Conservation (phyloP, 73 alveolate genomes). For the Paraurostyla sp. region DNA sequence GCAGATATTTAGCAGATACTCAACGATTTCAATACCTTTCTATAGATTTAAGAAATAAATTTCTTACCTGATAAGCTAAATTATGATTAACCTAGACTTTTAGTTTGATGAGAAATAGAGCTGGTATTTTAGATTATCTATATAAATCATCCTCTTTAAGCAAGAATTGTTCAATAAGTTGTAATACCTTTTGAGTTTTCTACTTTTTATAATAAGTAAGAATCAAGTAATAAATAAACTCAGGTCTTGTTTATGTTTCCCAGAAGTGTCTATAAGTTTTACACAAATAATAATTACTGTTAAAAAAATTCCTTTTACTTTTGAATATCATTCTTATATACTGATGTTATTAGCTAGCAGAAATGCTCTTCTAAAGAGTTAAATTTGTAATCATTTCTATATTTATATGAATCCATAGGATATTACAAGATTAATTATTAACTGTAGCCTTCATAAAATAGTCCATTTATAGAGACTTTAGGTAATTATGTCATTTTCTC, state of each 20-base stretch:
- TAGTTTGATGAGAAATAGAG: not conserved
- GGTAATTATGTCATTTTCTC: not conserved
- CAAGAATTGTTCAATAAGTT: not conserved
- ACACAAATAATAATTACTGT: not conserved
- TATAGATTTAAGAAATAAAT: not conserved
- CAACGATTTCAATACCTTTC: constrained; percentile 40
- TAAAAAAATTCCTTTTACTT: not conserved
- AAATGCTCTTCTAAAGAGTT: constrained; percentile 10
- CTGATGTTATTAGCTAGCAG: not conserved
- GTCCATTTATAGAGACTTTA: not conserved
- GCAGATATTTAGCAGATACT: not conserved
- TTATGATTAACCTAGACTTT: not conserved
- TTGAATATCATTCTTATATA: not conserved
- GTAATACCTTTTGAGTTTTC: not conserved
- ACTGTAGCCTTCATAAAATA: not conserved
- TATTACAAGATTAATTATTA: not conserved
- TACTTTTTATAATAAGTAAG: not conserved
- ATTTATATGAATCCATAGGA: not conserved
- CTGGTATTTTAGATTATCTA: constrained; percentile 10
- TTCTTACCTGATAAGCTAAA: constrained; percentile 8
- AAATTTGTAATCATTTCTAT: constrained; percentile 17
- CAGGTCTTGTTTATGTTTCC: constrained; percentile 41
- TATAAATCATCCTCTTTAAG: constrained; percentile 13
- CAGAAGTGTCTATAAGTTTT: not conserved
- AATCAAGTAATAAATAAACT: constrained; percentile 8